Conservation (phyloP, 2,329 filamentous ascomycete species). For the Paracoccidioides lutzii region DNA sequence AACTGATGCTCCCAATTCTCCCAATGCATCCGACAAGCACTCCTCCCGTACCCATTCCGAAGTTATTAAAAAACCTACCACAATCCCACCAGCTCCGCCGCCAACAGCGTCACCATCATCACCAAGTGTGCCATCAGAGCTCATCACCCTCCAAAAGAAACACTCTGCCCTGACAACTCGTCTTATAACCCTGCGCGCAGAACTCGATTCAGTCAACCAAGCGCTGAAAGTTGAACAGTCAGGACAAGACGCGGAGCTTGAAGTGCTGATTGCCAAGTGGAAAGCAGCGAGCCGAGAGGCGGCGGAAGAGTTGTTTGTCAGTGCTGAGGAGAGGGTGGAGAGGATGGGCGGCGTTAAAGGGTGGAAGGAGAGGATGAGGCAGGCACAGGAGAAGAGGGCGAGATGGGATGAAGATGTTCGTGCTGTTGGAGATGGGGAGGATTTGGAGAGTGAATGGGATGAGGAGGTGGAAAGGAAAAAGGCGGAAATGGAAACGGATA, state of each 20-base stretch:
- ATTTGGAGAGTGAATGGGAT: conserved; percentile 32
- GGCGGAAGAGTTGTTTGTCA: conserved; percentile 54
- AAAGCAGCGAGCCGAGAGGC: conserved; percentile 45
- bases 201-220: conserved; percentile 41
- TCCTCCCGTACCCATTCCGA: not conserved
- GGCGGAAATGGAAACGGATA: conserved; percentile 30
- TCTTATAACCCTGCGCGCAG: conserved; percentile 20
- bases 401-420: conserved; percentile 24
- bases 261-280: conserved; percentile 48
- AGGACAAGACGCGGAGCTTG: conserved; percentile 42
- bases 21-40: not conserved
- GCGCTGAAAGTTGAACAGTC: conserved; percentile 39
- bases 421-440: conserved; percentile 23
- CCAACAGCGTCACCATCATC: conserved; percentile 1
- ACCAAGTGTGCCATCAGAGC: conserved; percentile 9
- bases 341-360: conserved; percentile 50
- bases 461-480: conserved; percentile 21
- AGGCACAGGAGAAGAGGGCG: conserved; percentile 31
- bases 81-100: conserved; percentile 5
- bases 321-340: conserved; percentile 47
- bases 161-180: conserved; percentile 22
- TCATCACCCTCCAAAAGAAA: conserved; percentile 25
- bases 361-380: conserved; percentile 39
- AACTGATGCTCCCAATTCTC: not conserved
- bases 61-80: not conserved